These are phyloP conservation scores for Madurella mycetomatis DNA, from an alignment of 2,329 filamentous ascomycete species.

Conservation along the genomic window DNA sequence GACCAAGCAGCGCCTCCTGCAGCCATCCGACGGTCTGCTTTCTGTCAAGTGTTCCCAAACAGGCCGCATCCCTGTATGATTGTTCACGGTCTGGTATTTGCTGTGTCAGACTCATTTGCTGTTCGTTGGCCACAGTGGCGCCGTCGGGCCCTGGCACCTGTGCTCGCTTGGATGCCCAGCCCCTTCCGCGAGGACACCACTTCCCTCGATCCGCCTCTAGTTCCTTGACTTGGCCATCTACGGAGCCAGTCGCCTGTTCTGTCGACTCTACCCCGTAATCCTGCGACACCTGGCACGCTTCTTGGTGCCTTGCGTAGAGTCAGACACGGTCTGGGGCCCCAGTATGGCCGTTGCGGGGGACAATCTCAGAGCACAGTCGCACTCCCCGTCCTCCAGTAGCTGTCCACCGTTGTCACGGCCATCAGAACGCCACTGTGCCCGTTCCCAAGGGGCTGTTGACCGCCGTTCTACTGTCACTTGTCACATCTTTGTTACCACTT, in stretches of 20 bases:
- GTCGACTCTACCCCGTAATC: conserved; percentile 6
- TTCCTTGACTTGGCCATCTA: neutral
- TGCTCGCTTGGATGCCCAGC: conserved; percentile 30
- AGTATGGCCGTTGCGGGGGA: conserved; percentile 1
- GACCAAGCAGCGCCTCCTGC: conserved; percentile 44
- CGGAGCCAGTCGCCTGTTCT: neutral
- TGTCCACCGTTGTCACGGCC: conserved; percentile 10
- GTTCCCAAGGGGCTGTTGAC: conserved; percentile 13
- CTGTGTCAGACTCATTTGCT: conserved; percentile 39
- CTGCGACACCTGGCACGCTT: conserved; percentile 11
- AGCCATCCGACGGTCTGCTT: conserved; percentile 41
- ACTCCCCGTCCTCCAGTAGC: conserved; percentile 8
- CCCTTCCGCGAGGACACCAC: conserved; percentile 29
- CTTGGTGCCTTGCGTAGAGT: conserved; percentile 5
- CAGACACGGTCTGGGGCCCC: conserved; percentile 8
- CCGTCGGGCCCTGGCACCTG: conserved; percentile 39
- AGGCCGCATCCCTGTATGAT: conserved; percentile 40
- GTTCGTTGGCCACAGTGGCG: conserved; percentile 32
- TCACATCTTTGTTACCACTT: conserved; percentile 40
- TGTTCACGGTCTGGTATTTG: conserved; percentile 37
- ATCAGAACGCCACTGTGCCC: conserved; percentile 1
- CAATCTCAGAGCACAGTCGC: conserved; percentile 8
- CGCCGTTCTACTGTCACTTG: conserved; percentile 32
- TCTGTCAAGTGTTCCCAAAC: conserved; percentile 39
- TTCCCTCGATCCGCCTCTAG: conserved; percentile 28